Percentiles rank a stretch among this genome's conserved stretches.
Evolutionary conservation across 1,284 basidiomycete species (phyloP).

Genomic region (Apiotrichum domesticum): DNA sequence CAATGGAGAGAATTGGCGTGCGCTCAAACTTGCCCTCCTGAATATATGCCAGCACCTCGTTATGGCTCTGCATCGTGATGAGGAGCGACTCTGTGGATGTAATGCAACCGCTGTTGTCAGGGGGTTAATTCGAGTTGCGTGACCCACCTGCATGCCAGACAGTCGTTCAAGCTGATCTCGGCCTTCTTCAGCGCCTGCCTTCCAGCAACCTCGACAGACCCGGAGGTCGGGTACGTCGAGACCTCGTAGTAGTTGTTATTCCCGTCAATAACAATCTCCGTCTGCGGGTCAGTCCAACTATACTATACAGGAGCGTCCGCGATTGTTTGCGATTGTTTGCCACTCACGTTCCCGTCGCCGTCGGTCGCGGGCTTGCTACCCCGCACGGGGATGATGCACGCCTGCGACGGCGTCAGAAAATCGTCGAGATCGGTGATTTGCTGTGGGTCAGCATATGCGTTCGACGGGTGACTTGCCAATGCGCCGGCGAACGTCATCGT

Average conservation of each 20-base stretch:
- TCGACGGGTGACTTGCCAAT: conserved; percentile 56
- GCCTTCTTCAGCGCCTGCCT: conserved; percentile 75
- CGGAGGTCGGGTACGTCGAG: conserved; percentile 30
- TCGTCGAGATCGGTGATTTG: conserved; percentile 83
- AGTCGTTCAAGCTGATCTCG: conserved; percentile 92
- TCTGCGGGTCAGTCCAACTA: conserved; percentile 46
- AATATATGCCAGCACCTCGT: conserved; percentile 77
- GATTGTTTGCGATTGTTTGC: too few relatives aligned
- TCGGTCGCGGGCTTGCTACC: conserved; percentile 21
- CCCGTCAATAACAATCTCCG: conserved; percentile 78
- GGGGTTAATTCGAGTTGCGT: neutral
- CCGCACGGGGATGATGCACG: conserved; percentile 90
- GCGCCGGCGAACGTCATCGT: conserved; percentile 33
- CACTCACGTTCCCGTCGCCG: conserved; percentile 12
- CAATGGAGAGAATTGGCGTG: conserved; percentile 73
- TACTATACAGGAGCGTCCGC: neutral
- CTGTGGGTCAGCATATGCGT: conserved; percentile 14
- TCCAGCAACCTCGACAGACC: conserved; percentile 11
- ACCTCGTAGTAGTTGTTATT: conserved; percentile 48
- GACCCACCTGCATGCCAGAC: conserved; percentile 53
- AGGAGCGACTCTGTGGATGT: conserved; percentile 96
- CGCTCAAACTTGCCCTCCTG: conserved; percentile 49
- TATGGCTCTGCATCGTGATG: conserved; percentile 93
- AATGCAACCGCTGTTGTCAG: conserved; percentile 73
- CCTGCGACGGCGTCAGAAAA: conserved; percentile 94